A percentile compares a stretch with the other conserved stretches of the same genome.
Conservation (phyloP, 129 eudicot species). For the Flaveria trinervia region DNA sequence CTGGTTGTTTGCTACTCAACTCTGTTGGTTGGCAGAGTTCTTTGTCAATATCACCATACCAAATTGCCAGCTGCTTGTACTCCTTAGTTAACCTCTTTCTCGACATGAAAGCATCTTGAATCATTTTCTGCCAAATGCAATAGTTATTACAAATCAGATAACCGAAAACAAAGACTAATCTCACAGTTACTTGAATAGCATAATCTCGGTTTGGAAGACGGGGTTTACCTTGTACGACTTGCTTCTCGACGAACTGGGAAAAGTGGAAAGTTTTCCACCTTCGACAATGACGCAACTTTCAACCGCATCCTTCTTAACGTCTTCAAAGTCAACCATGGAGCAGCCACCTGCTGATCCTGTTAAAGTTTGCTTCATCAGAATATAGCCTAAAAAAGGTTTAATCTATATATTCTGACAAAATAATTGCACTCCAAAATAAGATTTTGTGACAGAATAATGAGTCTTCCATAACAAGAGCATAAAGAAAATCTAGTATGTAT, state of each 20-base stretch:
- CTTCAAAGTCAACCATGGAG: conserved; percentile 29
- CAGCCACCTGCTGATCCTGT: conserved; percentile 39
- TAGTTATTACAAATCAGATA: not conserved
- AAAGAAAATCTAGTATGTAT: not conserved
- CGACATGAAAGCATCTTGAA: conserved; percentile 54
- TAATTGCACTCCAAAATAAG: not conserved
- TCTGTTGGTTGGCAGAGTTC: conserved; percentile 30
- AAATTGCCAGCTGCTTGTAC: conserved; percentile 52
- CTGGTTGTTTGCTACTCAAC: conserved; percentile 7
- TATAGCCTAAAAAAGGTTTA: not conserved
- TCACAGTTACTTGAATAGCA: not conserved
- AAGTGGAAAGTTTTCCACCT: not conserved
- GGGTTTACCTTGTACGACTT: conserved; percentile 67
- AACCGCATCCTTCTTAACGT: conserved; percentile 41
- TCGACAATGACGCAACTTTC: conserved; percentile 37
- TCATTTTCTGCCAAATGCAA: conserved; percentile 46
- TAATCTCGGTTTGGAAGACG: not conserved
- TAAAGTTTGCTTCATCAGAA: conserved; percentile 17
- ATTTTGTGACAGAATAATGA: not conserved
- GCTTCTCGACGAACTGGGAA: conserved; percentile 37
- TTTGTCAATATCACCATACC: conserved; percentile 52
- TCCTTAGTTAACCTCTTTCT: conserved; percentile 62
- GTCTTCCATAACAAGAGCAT: not conserved
- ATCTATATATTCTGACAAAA: not conserved
- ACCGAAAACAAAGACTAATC: not conserved